Evolutionary conservation across 495 filamentous ascomycete species (phyloP).

Genomic region (Tuber calosporum): DNA sequence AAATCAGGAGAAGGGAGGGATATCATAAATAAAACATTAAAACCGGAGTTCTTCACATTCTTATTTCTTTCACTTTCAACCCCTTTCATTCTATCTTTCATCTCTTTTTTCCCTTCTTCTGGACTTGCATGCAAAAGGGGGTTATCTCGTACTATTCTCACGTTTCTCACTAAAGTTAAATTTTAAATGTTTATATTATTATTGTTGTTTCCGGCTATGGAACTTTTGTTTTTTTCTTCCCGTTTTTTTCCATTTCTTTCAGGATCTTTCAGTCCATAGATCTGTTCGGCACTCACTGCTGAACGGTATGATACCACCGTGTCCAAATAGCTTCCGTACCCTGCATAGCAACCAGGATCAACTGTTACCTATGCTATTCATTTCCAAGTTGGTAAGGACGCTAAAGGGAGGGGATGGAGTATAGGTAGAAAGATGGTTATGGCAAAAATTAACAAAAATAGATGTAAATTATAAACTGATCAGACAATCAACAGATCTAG

Average conservation of each 20-base stretch:
- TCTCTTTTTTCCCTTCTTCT: neutral
- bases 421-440: too few relatives aligned
- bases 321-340: too few relatives aligned
- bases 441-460: too few relatives aligned
- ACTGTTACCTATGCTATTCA: too few relatives aligned
- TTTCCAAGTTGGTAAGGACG: too few relatives aligned
- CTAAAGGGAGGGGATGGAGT: too few relatives aligned
- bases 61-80: neutral
- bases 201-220: neutral
- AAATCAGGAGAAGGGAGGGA: neutral
- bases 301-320: neutral
- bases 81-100: neutral
- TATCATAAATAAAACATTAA: constrained; percentile 3
- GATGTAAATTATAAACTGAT: too few relatives aligned
- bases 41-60: constrained; percentile 1
- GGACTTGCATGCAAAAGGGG: neutral
- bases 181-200: neutral
- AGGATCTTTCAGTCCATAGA: neutral
- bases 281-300: neutral
- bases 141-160: neutral
- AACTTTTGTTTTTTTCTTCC: neutral
- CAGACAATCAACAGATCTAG: too few relatives aligned
- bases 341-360: too few relatives aligned
- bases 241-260: neutral
- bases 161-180: neutral